Base-by-base conservation (phyloP, 208 protist species). In the Acanthamoeba lenticulata region DNA sequence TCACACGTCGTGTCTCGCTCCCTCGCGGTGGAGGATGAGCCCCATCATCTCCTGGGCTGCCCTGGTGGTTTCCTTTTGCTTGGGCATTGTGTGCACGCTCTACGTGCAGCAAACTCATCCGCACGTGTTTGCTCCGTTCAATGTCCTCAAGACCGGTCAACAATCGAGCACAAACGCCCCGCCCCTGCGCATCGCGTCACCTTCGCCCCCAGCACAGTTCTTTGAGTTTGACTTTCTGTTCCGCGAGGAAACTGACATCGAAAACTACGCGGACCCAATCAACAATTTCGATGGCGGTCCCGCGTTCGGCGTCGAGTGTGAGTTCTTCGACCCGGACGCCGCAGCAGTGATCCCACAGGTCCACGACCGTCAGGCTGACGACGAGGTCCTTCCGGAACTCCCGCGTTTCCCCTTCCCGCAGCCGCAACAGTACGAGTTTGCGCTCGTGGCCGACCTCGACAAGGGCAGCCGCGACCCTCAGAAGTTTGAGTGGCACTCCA, bases 401-500 rank as follows among this genome's bases (percentile, higher is more conserved):
- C n/a, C 1, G 47, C 42, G 29, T 6, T 36, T 27, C 32, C 74
- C 47, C 34, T 62, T 72, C 6, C 89, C 89, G 11, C 55, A 81
- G 32, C 89, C 89, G 6, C 89, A 93, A 27, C 89, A 93, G 42
- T 93, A 93, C 24, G 45, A 72, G 38, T 55, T 93, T 72, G 89
- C 89, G 4, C 38, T 93, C 42, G 89, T 93, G 5, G 47, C 89
- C 3, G 89, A 93, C 36, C 67, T 93, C n/a, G 89, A 93, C 47
- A 93, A 93, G 47, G 62, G 40, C 89, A 93, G 89, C 44, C 57
- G 89, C 42, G 89, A 93, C 32, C 89, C 55, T 0, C 11, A 49
- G 7, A 81, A 93, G 7, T 93, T 93, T 24, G 89, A 81, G 34
- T 93, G 89, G 89, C 89, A 93, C 89, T 72, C 89, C 45, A 67